Base-by-base conservation (phyloP, 2,329 filamentous ascomycete genomes). In the Trichoderma simmonsii region DNA sequence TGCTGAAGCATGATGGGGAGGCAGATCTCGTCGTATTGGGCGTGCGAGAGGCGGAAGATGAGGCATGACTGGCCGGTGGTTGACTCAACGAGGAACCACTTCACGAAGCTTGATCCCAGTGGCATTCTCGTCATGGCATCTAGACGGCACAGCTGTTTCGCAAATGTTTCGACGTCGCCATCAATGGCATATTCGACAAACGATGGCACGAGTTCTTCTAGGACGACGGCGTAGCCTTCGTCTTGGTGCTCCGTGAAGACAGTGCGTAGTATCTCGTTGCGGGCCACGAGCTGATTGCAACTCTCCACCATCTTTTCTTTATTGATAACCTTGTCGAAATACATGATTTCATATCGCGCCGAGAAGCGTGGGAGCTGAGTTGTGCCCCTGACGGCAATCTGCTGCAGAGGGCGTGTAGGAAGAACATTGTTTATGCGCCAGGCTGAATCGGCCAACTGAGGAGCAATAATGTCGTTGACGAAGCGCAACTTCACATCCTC, bases 11-110 rank as follows among this genome's bases (percentile, higher is more conserved):
- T 85, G n/a, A 85, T 81, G 0, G 89, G 87, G 9, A 92, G 84
- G 74, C 88, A 92, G 26, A 92, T 89, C 74, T 90, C 90, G 74
- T 92, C 90, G 77, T 92, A 92, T 75, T 92, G 90, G 0, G 90
- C 88, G 78, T 92, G 90, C 0, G 90, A 92, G 70, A 92, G 86
- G 71, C 90, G 87, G 77, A 91, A 85, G 72, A 87, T 81, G 15
- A 92, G 86, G 62, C 81, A 84, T 39, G 80, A 83, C 34, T 77
- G 74, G 36, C 75, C 76, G 36, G 34, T 30, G 48, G 77, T 30
- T 18, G 65, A 72, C 43, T 71, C 65, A 57, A 89, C 81, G 59
- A 87, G 84, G 75, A 88, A 85, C 82, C 88, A 90, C 73, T 89
- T 88, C 71, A 88, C 84, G 73, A 91, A 91, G 18, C 87, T 82